Conservation (phyloP, 768 basidiomycete genomes). For the Tylopilus vinaceipallidus region DNA sequence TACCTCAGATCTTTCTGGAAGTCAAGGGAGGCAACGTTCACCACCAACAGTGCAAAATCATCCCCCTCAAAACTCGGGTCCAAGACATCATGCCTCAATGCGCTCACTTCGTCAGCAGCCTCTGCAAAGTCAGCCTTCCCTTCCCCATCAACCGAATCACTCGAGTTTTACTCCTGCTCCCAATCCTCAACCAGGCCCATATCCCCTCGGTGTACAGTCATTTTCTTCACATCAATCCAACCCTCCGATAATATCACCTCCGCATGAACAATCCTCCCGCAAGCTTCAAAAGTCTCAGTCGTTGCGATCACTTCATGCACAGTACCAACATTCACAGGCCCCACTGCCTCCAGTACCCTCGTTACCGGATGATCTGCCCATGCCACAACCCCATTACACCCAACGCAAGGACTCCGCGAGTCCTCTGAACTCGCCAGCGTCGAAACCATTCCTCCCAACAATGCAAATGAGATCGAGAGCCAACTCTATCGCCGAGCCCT, state of each 20-base stretch:
- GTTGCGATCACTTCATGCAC: slow-evolving; percentile 55
- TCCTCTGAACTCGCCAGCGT: slow-evolving; percentile 37
- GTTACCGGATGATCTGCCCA: slow-evolving; percentile 34
- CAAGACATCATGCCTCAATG: slow-evolving; percentile 24
- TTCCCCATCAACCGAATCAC: slow-evolving; percentile 11
- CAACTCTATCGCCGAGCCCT: slow-evolving; percentile 49
- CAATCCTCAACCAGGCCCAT: slow-evolving; percentile 17
- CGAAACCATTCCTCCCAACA: slow-evolving; percentile 61
- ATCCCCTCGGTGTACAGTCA: slow-evolving; percentile 10
- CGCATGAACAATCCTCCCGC: slow-evolving; percentile 43
- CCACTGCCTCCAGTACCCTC: slow-evolving; percentile 39
- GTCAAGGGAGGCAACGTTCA: slow-evolving; percentile 17
- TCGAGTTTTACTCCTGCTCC: slow-evolving; percentile 12
- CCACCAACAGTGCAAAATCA: slow-evolving; percentile 12
- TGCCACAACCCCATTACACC: slow-evolving; percentile 26
- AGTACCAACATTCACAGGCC: slow-evolving; percentile 42
- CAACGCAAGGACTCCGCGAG: slow-evolving; percentile 21
- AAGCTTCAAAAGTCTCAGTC: slow-evolving; percentile 54
- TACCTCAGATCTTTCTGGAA: slow-evolving; percentile 21
- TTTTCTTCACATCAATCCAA: slow-evolving; percentile 11
- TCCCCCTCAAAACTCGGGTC: slow-evolving; percentile 7
- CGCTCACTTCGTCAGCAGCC: slow-evolving; percentile 31
- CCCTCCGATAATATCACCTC: slow-evolving; percentile 28
- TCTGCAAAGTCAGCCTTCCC: slow-evolving; percentile 17
- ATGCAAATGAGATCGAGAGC: slow-evolving; percentile 52